phyloP scores from a whole-genome alignment of 1,284 basidiomycete species.

The Cutaneotrichosporon arboriforme region DNA sequence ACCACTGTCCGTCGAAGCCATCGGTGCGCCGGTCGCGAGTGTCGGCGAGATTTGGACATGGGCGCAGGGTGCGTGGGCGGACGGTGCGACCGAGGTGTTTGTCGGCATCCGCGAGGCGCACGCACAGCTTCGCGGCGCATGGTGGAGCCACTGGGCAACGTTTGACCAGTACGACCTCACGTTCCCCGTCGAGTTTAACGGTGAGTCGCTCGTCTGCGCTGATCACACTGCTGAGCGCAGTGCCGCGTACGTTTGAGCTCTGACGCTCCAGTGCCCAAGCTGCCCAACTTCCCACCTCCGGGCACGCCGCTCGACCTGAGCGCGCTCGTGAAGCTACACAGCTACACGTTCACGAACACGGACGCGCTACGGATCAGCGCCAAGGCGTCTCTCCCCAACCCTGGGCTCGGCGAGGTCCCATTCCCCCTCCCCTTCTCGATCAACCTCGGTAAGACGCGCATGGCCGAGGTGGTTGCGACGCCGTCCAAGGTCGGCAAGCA shows the following conservation, averaged over 20 bases:
- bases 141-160: background rate
- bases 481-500: constrained; percentile 11
- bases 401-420: constrained; percentile 25
- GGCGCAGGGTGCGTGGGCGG: constrained; percentile 35
- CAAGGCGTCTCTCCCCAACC: constrained; percentile 34
- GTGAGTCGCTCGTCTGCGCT: constrained; percentile 24
- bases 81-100: constrained; percentile 26
- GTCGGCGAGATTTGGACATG: constrained; percentile 35
- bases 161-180: constrained; percentile 29
- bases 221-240: constrained; percentile 6
- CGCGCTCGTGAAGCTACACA: constrained; percentile 33
- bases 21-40: constrained; percentile 32
- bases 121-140: constrained; percentile 4
- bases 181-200: constrained; percentile 27
- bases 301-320: constrained; percentile 37
- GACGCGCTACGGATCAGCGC: constrained; percentile 30
- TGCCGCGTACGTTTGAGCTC: constrained; percentile 8
- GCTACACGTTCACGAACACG: constrained; percentile 29
- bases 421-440: constrained; percentile 42
- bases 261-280: constrained; percentile 31
- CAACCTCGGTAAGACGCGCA: constrained; percentile 22
- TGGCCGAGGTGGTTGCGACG: constrained; percentile 36
- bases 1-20: constrained; percentile 27
- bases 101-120: constrained; percentile 25
- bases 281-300: constrained; percentile 40